Evolutionary conservation across 2,329 filamentous ascomycete species (phyloP).

Genomic region (Aureobasidium sp.): DNA sequence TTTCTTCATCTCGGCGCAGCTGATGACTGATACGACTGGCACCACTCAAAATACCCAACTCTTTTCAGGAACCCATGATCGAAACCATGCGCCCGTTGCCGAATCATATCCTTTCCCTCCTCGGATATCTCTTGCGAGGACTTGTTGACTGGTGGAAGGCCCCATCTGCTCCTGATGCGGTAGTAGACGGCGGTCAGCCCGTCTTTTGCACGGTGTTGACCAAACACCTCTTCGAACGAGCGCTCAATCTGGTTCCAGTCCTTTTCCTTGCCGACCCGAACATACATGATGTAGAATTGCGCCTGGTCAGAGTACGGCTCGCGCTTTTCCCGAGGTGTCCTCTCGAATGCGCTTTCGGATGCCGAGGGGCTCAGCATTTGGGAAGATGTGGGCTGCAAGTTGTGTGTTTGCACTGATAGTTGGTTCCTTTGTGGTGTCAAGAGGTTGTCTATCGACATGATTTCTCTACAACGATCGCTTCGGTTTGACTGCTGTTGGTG

Average conservation of each 20-base stretch:
- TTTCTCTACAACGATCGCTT: conserved; percentile 8
- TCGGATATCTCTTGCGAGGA: conserved; percentile 20
- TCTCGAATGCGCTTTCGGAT: conserved; percentile 4
- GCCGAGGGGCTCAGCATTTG: neutral
- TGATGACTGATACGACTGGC: neutral
- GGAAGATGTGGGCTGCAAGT: neutral
- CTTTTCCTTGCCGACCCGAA: conserved; percentile 16
- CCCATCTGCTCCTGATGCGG: conserved; percentile 26
- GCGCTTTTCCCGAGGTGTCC: conserved; percentile 9
- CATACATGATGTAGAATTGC: conserved; percentile 27
- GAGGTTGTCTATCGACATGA: conserved; percentile 12
- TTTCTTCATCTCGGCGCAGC: neutral
- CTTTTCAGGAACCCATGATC: conserved; percentile 22
- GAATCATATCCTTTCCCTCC: conserved; percentile 21
- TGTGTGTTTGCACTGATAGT: neutral
- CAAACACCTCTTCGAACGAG: conserved; percentile 16
- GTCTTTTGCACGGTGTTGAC: conserved; percentile 20
- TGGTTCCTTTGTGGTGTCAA: conserved; percentile 2
- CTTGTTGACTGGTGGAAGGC: conserved; percentile 25
- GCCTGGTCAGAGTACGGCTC: conserved; percentile 26
- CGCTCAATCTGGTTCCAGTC: conserved; percentile 17
- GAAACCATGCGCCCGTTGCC: conserved; percentile 21
- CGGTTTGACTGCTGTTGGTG: conserved; percentile 1
- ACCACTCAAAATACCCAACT: conserved; percentile 22
- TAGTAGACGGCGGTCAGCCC: conserved; percentile 28